Evolutionary conservation across 1,139 yeast genomes (phyloP), one percentile per base, ranked within the genome.

Genomic region (Candida mesenterica): DNA sequence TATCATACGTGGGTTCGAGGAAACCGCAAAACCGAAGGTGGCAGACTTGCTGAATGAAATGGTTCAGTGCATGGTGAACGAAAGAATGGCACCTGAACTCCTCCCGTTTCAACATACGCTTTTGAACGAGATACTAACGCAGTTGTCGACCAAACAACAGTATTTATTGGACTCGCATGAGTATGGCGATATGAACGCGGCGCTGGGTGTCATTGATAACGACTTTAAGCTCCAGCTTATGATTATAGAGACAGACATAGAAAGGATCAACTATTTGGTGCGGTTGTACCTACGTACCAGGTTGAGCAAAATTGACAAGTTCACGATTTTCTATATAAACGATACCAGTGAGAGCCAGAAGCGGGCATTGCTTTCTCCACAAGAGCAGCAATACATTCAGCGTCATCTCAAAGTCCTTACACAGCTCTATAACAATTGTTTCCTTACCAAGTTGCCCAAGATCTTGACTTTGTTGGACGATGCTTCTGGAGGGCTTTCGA

Each of bases 221-320:
- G 92, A 85, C 49, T 82, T 83, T 56, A 90, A 90, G 55, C 63
- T 92, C 38, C 83, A 84, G 41, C 65, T 90, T 29, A 77, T 92
- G 68, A 75, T 94, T 14, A 81, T 90, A 43, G 98, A 92, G 55
- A 84, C 95, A 3, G 98, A 92, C 50, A 72, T 92, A 18, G 98
- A 92, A 52, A 65, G 98, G 39, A 75, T 88, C 32, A 88, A 84
- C 50, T 92, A 82, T 54, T 62, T 92, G 29, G 68, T 90, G 14
- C 67, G 97, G 37, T 75, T 89, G 17, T 90, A 88, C 55, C 67
- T 90, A 24, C 72, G 98, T 40, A 75, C 92, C 3, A 68, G 99
- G 39, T 62, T 94, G 32, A 59, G 72, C 31, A 87, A 85, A 53
- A 73, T 90, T 30, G 96, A 89, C 61, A 71, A 69, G 43, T 81